phyloP scores from a whole-genome alignment of 441 rosid species.

The Aquilaria agallochum region DNA sequence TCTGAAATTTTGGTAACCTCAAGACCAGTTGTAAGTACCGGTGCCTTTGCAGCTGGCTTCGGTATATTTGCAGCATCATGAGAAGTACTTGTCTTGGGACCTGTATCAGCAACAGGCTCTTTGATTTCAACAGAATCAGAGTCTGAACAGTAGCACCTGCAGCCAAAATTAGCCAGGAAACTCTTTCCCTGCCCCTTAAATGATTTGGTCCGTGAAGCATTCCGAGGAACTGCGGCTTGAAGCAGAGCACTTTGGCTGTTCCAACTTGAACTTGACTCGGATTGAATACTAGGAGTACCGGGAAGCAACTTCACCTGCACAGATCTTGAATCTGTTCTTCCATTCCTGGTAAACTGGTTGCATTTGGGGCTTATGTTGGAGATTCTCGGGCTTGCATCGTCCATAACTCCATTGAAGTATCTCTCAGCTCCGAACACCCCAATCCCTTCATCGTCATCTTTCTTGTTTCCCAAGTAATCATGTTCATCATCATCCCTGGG shows the following conservation, averaged over 20 bases:
- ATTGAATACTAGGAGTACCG: slow-evolving; percentile 50
- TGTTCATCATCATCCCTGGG: slow-evolving; percentile 16
- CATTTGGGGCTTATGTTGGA: slow-evolving; percentile 21
- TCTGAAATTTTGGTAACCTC: slow-evolving; percentile 13
- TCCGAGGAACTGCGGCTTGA: slow-evolving; percentile 23
- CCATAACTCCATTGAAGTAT: slow-evolving; percentile 65
- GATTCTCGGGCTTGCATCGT: slow-evolving; percentile 42
- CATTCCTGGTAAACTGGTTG: slow-evolving; percentile 19
- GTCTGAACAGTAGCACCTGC: slow-evolving; percentile 68
- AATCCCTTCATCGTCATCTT: slow-evolving; percentile 47
- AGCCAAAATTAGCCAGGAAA: slow-evolving; percentile 52
- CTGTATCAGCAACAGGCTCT: slow-evolving; percentile 38
- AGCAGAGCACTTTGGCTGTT: slow-evolving; percentile 68
- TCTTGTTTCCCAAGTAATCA: slow-evolving; percentile 22
- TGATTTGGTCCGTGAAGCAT: slow-evolving; percentile 21
- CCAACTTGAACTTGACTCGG: slow-evolving; percentile 77
- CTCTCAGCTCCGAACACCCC: slow-evolving; percentile 84
- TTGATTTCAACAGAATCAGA: slow-evolving; percentile 50
- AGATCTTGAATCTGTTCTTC: slow-evolving; percentile 14
- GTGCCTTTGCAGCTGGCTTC: slow-evolving; percentile 7
- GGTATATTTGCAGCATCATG: slow-evolving; percentile 16
- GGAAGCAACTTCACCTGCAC: slow-evolving; percentile 18
- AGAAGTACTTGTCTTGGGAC: slow-evolving; percentile 36
- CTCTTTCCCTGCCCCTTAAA: slow-evolving; percentile 30
- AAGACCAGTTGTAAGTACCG: slow-evolving; percentile 8